Conservation (phyloP, 2,329 filamentous ascomycete genomes). For the Neobulgaria alba region DNA sequence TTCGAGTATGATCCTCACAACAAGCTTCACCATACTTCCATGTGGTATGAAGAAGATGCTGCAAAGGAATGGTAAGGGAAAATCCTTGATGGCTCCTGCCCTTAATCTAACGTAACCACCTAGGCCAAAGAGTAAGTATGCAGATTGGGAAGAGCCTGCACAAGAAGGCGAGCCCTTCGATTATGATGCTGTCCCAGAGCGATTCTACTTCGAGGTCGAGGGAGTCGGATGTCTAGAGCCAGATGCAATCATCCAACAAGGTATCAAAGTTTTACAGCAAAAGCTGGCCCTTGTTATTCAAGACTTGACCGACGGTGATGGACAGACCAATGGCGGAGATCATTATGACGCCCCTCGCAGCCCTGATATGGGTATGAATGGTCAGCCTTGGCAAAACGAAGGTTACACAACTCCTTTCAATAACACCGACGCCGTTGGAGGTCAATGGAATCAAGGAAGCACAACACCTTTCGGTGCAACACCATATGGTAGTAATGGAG, state of each 20-base stretch:
- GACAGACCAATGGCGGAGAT: conserved; percentile 42
- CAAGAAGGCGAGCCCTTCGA: conserved; percentile 83
- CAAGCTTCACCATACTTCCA: conserved; percentile 81
- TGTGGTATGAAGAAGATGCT: conserved; percentile 89
- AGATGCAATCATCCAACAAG: conserved; percentile 79
- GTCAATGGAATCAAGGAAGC: conserved; percentile 55
- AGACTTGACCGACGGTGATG: conserved; percentile 49
- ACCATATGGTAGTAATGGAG: conserved; percentile 44
- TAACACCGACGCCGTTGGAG: conserved; percentile 42
- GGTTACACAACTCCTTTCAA: conserved; percentile 65
- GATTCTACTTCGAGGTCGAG: conserved; percentile 93
- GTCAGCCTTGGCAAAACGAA: conserved; percentile 47
- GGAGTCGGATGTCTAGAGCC: conserved; percentile 81
- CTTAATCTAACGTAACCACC: conserved; percentile 12
- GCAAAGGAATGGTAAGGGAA: conserved; percentile 70
- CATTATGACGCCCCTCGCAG: conserved; percentile 46
- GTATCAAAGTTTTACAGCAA: conserved; percentile 79
- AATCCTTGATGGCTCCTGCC: neutral
- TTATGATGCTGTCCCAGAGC: conserved; percentile 74
- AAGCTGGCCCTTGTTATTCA: conserved; percentile 79
- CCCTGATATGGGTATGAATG: conserved; percentile 49
- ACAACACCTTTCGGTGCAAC: conserved; percentile 52
- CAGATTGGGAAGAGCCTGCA: conserved; percentile 68
- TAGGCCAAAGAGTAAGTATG: conserved; percentile 76
- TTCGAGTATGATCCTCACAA: conserved; percentile 99